phyloP scores from a whole-genome alignment of 345 rosid genomes.

The Murraya paniculata region DNA sequence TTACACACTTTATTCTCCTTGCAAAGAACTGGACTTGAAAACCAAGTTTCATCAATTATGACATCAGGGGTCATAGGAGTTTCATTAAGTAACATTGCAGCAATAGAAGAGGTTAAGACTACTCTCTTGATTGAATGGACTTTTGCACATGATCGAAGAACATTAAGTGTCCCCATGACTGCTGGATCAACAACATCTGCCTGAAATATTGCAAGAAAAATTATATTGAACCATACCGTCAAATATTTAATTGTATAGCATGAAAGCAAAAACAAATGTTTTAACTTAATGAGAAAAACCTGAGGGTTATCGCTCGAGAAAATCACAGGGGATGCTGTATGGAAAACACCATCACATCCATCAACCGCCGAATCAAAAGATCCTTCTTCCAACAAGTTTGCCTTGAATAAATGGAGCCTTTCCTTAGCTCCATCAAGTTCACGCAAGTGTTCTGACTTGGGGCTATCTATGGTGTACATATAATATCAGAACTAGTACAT shows the following conservation, averaged over 20 bases:
- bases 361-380: conserved; percentile 35
- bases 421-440: conserved; percentile 36
- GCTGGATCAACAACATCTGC: conserved; percentile 4
- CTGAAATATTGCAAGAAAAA: background rate
- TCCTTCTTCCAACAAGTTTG: conserved; percentile 33
- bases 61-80: conserved; percentile 17
- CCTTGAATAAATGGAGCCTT: conserved; percentile 33
- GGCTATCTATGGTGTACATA: background rate
- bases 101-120: conserved; percentile 13
- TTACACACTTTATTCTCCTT: conserved; percentile 24
- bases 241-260: background rate
- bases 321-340: conserved; percentile 51
- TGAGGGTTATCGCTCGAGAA: conserved; percentile 30
- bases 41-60: conserved; percentile 26
- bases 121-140: conserved; percentile 16
- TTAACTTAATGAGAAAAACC: conserved; percentile 17
- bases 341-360: conserved; percentile 64
- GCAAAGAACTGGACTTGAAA: conserved; percentile 15
- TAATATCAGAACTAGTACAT: background rate
- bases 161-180: conserved; percentile 14
- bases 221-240: background rate
- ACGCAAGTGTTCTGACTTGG: conserved; percentile 22
- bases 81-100: background rate
- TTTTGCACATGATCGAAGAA: conserved; percentile 17
- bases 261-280: background rate